Conservation (phyloP, 257 asterid genomes). For the Przewalskia tangutica region DNA sequence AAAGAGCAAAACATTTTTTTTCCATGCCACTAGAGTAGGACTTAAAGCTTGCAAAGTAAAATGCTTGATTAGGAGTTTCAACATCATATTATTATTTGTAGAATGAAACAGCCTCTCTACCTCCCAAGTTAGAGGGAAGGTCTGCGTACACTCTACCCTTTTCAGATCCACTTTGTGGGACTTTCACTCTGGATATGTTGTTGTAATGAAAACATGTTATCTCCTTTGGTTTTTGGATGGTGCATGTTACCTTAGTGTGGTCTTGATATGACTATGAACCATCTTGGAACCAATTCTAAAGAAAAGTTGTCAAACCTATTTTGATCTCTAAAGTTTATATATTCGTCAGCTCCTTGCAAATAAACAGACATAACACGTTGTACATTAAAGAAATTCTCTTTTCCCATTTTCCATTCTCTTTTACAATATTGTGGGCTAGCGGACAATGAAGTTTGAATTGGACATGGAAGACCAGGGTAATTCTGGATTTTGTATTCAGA, state of each 20-base stretch:
- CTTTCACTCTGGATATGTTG: no score
- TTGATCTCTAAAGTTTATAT: background rate
- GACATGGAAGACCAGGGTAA: background rate
- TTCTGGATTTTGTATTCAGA: no score
- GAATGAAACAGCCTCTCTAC: no score
- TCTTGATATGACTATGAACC: background rate
- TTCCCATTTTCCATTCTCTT: background rate
- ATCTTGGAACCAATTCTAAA: background rate
- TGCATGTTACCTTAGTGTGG: background rate
- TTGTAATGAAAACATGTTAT: background rate
- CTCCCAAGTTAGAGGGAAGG: no score
- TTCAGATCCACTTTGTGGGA: no score
- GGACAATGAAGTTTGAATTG: background rate
- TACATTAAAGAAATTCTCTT: background rate
- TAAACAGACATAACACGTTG: background rate
- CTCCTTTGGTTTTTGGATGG: background rate
- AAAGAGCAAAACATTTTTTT: background rate
- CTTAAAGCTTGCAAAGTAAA: background rate
- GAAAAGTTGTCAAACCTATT: background rate
- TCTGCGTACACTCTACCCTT: no score
- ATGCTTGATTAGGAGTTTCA: background rate
- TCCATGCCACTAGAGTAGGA: background rate
- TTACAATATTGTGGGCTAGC: background rate
- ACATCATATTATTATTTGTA: background rate
- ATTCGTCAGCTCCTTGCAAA: background rate